Conservation (phyloP, 306 rosid species). For the Cucurbita maxima region DNA sequence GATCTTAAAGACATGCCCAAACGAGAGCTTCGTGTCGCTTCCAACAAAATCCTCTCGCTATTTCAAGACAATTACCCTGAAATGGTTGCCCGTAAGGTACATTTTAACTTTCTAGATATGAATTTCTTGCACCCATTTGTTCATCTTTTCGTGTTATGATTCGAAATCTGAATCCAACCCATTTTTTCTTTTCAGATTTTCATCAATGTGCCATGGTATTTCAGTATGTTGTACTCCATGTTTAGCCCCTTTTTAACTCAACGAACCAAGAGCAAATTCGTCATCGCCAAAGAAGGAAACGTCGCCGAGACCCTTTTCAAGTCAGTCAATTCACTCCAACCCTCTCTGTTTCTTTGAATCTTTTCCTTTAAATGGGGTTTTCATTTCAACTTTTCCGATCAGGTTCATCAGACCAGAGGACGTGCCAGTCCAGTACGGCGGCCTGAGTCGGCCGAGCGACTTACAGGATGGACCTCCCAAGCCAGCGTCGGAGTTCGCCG, state of each 20-base stretch:
- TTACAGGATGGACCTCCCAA: constrained; percentile 69
- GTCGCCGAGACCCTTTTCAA: constrained; percentile 86
- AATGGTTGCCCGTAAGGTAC: constrained; percentile 88
- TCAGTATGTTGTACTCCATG: constrained; percentile 77
- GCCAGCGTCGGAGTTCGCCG: constrained; percentile 84
- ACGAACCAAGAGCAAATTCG: constrained; percentile 90
- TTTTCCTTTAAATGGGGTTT: neutral
- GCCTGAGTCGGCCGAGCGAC: constrained; percentile 54
- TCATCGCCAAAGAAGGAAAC: constrained; percentile 88
- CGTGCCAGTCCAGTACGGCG: constrained; percentile 91
- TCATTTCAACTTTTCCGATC: constrained; percentile 14
- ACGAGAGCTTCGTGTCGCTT: constrained; percentile 83
- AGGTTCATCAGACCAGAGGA: constrained; percentile 88
- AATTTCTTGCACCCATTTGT: neutral
- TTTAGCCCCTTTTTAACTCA: constrained; percentile 91
- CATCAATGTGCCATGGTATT: constrained; percentile 97
- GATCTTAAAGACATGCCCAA: constrained; percentile 98
- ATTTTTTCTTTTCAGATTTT: constrained; percentile 39
- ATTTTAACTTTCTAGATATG: too few species aligned
- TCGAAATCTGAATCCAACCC: neutral
- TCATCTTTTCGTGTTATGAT: neutral
- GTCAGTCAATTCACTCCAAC: constrained; percentile 23
- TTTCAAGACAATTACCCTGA: constrained; percentile 96
- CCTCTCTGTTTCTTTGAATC: neutral
- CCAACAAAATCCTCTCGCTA: constrained; percentile 76